A percentile compares a stretch with the other conserved stretches of the same genome.
phyloP scores from a whole-genome alignment of 1,284 basidiomycete genomes.

The Leccinum subrobustum region DNA sequence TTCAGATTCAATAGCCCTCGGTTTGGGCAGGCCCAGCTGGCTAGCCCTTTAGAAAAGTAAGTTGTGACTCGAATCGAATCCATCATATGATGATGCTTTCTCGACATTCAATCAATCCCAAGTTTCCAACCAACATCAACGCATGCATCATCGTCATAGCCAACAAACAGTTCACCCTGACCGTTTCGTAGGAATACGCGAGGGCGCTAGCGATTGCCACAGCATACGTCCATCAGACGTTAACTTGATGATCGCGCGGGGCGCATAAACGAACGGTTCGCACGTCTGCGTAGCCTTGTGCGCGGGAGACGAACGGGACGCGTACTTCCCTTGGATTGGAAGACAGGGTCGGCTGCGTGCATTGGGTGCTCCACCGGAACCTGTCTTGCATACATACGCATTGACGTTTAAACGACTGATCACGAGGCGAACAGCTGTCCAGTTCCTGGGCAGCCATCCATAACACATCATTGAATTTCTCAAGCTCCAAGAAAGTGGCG shows the following conservation, averaged over 20 bases:
- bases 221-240: not conserved
- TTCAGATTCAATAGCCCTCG: not conserved
- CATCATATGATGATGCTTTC: not conserved
- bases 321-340: not conserved
- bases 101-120: not conserved
- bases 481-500: not conserved
- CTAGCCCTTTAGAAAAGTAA: not conserved
- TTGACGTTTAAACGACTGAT: not conserved
- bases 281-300: not conserved
- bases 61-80: not conserved
- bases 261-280: not conserved
- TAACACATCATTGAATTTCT: not conserved
- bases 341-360: not conserved
- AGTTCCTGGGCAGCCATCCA: not conserved
- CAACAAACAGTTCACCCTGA: not conserved
- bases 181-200: not conserved
- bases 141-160: not conserved
- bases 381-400: not conserved
- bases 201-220: not conserved
- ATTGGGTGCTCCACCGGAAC: not conserved
- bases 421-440: not conserved
- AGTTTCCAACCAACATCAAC: not conserved
- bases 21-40: not conserved
- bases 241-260: not conserved
- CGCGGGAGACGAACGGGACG: not conserved